A percentile compares a stretch with the other conserved stretches of the same genome.
Conservation (phyloP, 2,329 filamentous ascomycete species). For the Nectriaceae sp. region DNA sequence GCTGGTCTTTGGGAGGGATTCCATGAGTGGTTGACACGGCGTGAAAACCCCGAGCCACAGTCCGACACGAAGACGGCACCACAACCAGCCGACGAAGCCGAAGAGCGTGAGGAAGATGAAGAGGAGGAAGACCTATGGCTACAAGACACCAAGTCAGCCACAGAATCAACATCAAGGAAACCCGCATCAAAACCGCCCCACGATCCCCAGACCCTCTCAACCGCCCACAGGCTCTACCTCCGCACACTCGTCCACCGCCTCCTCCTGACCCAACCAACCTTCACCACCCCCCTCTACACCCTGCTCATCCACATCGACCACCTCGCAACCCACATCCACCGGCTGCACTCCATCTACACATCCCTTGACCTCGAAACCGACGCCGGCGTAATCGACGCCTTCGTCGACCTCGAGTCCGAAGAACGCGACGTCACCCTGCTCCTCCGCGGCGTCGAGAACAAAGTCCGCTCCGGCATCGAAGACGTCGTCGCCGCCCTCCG, state of each 20-base stretch:
- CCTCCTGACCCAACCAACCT: conserved; percentile 63
- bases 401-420: conserved; percentile 71
- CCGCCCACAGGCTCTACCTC: conserved; percentile 78
- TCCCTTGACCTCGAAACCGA: conserved; percentile 80
- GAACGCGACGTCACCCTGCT: conserved; percentile 68
- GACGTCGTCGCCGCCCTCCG: conserved; percentile 61
- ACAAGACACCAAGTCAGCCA: conserved; percentile 12
- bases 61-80: conserved; percentile 27
- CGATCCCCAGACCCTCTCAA: conserved; percentile 82
- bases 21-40: conserved; percentile 67
- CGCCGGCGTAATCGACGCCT: conserved; percentile 76
- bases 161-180: conserved; percentile 25
- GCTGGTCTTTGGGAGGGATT: conserved; percentile 80
- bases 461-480: conserved; percentile 68
- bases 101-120: conserved; percentile 5
- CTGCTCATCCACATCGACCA: conserved; percentile 78
- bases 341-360: conserved; percentile 75
- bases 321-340: conserved; percentile 74
- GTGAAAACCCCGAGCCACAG: conserved; percentile 31
- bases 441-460: conserved; percentile 62
- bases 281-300: conserved; percentile 65
- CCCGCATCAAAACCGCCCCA: conserved; percentile 42
- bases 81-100: conserved; percentile 9
- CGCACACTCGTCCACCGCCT: conserved; percentile 65
- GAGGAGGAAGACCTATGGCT: conserved; percentile 34